Conservation (phyloP, 345 rosid species). For the Raphanus sativus region DNA sequence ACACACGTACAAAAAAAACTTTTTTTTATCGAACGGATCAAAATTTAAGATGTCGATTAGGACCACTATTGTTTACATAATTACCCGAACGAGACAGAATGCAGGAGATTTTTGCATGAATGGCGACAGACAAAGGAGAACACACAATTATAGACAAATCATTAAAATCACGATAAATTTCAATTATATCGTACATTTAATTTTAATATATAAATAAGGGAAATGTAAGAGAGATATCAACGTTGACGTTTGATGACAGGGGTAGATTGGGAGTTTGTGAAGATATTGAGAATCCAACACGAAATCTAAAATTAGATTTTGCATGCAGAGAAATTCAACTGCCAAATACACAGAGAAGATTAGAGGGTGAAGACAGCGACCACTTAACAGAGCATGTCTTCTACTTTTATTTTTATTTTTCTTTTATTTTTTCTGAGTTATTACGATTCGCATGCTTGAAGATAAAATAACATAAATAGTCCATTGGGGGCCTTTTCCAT, state of each 20-base stretch:
- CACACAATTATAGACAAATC: slow-evolving; percentile 34
- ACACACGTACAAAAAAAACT: neutral
- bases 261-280: slow-evolving; percentile 28
- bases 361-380: slow-evolving; percentile 42
- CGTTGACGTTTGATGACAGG: slow-evolving; percentile 38
- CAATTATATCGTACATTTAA: neutral
- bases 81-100: slow-evolving; percentile 40
- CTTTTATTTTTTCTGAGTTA: neutral
- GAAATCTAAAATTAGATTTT: slow-evolving; percentile 44
- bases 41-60: slow-evolving; percentile 16
- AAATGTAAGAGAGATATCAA: slow-evolving; percentile 2
- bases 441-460: slow-evolving; percentile 34
- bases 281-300: slow-evolving; percentile 38
- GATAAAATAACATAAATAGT: slow-evolving; percentile 8
- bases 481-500: slow-evolving; percentile 38
- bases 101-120: slow-evolving; percentile 36
- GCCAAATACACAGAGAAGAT: slow-evolving; percentile 40
- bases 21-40: neutral
- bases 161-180: slow-evolving; percentile 30
- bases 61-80: slow-evolving; percentile 35
- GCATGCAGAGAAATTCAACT: slow-evolving; percentile 41
- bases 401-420: neutral
- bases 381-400: slow-evolving; percentile 37
- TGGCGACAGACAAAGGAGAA: slow-evolving; percentile 36
- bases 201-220: neutral